These are phyloP conservation scores for Ophiosphaerella narmari DNA, from an alignment of 2,329 filamentous ascomycete genomes.

Conservation along the genomic window DNA sequence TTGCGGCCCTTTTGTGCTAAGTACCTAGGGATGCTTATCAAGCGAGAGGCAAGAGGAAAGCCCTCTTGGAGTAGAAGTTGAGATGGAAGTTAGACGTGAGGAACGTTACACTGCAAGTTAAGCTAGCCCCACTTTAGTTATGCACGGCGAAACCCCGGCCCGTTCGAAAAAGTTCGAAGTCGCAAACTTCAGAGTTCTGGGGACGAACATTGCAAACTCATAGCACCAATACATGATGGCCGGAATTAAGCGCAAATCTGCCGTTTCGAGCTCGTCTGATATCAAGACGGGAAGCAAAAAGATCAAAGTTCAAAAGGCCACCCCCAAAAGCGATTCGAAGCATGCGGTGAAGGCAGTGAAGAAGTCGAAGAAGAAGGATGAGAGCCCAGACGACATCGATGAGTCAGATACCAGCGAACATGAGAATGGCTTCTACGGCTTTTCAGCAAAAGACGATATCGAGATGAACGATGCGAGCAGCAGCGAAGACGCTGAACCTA, in stretches of 20 bases:
- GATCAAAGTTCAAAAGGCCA: slow-evolving; percentile 40
- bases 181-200: slow-evolving; percentile 15
- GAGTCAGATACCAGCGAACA: slow-evolving; percentile 45
- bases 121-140: slow-evolving; percentile 5
- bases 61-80: too few species aligned
- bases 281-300: slow-evolving; percentile 45
- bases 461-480: slow-evolving; percentile 27
- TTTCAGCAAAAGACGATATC: slow-evolving; percentile 34
- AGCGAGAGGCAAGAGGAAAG: too few species aligned
- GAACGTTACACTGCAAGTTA: neutral
- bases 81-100: too few species aligned
- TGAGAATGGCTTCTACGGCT: slow-evolving; percentile 44
- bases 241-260: slow-evolving; percentile 44
- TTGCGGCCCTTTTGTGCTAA: too few species aligned
- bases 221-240: slow-evolving; percentile 29
- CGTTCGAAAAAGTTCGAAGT: slow-evolving; percentile 32
- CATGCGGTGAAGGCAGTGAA: slow-evolving; percentile 33
- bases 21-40: too few species aligned
- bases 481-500: slow-evolving; percentile 18
- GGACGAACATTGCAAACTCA: slow-evolving; percentile 6
- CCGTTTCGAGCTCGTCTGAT: slow-evolving; percentile 20
- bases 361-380: slow-evolving; percentile 37
- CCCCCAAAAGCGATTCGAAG: slow-evolving; percentile 32
- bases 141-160: slow-evolving; percentile 15
- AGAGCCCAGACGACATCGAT: slow-evolving; percentile 35